Base-by-base conservation (phyloP, 2,329 filamentous ascomycete genomes). In the Colletotrichum kahawae region DNA sequence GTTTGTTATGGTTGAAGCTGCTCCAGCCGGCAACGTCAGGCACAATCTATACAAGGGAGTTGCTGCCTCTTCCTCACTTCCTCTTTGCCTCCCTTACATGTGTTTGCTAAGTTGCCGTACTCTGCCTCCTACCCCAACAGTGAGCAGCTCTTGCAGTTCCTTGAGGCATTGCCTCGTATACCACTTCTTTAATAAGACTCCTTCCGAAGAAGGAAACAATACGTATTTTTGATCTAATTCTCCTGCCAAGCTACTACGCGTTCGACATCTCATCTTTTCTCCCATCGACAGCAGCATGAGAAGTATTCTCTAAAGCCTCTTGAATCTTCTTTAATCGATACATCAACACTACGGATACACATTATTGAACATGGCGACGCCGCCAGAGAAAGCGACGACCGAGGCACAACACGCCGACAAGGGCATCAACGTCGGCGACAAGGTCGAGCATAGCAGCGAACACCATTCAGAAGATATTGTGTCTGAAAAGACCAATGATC, bases 351-450 rank as follows among this genome's bases (percentile, higher is more conserved):
- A 63, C 24, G 24, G 27, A 24, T 21, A 63, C n/a, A 36, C 10
- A 29, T 18, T 24, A 67, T 21, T 70, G 18, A 48, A 12, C 34
- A 76, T 76, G 74, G 65, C 70, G 4, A 66, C 43, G 36, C 43
- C 43, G 33, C 65, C 65, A 33, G 70, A 4, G 64, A 60, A 18
- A 51, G 43, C 43, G 18, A 51, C 43, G n/a, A 51, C 10, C 3
- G 43, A 51, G 43, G 43, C 43, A n/a, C 69, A 38, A 18, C 48
- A 76, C 27, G 65, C 64, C 29, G 74, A 76, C 38, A 76, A 76
- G 48, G 71, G 31, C 38, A 14, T 74, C 38, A 34, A 31, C 16
- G 10, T 75, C 36, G 62, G 65, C 29, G 33, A 38, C 16, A 48
- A 57, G 24, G 54, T 51, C 29, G 60, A 70, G 8, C 24, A 69